Evolutionary conservation across 306 rosid genomes (phyloP), one percentile per base, ranked within the genome.

Genomic region (Citrullus colocynthis): DNA sequence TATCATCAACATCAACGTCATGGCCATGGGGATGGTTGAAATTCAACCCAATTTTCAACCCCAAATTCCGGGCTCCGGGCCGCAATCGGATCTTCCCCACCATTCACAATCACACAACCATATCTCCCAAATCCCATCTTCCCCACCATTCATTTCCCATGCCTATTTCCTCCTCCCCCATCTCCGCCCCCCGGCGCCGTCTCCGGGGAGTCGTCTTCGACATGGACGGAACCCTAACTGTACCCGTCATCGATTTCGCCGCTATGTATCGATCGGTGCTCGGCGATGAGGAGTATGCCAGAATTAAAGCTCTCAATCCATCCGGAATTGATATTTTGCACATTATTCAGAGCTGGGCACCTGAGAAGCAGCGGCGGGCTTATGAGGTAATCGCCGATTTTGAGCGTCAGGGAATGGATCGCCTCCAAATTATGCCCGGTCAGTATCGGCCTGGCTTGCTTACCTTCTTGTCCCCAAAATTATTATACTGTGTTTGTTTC

Each of bases 141-240:
- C 57, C 15, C 41, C 71, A 2, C 71, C 62, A 1, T 34, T 34
- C 75, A 18, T 74, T 4, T 67, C 79, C 75, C 60, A 90, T 87
- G 97, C 86, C 90, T 17, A 70, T 49, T 61, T 52, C 32, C 75
- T 52, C 83, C 18, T 66, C 66, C 37, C 20, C 77, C 75, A 2
- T 60, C 49, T 21, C 76, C 6, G 18, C 71, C 15, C 51, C 80
- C 78, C 88, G 80, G 74, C 41, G 88, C 63, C 98, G 90, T 71
- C 96, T 94, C 13, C 75, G 90, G 1, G 98, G 98, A 11, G 93
- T 94, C 41, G 93, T 94, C 6, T 94, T 94, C 76, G 98, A 94
- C 90, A 94, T 94, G 98, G 98, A 92, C 84, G 98, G 98, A 18
- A 94, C 98, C 20, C 93, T 94, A 7, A 94, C 98, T 7, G 87